Evolutionary conservation across 2,329 filamentous ascomycete species (phyloP), one percentile per base, ranked within the genome.

Genomic region (Bisporella sp.): DNA sequence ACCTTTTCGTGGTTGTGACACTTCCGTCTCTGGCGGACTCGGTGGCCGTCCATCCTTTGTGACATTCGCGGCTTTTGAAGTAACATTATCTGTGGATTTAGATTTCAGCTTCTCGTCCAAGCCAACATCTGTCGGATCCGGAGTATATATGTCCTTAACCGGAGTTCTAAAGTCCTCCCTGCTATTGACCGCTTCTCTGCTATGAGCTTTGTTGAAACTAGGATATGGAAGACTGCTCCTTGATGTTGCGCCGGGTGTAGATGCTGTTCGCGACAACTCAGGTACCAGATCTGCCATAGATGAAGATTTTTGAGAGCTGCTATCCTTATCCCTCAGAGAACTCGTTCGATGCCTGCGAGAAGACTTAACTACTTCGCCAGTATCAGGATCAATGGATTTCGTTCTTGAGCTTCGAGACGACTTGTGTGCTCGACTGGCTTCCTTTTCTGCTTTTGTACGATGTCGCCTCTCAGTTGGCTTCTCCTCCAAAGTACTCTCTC

Each of bases 181-280:
- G 63, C 81, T 84, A 57, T 81, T 76, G 48, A 96, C 80, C 42
- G 82, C 81, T 71, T 96, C 92, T 68, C 90, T 93, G 74, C 89
- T 95, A 68, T 95, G 89, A 9, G 87, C 87, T 70, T 95, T 96
- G 70, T 87, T 93, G 68, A 95, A 89, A 8, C 78, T 77, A 1
- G 90, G 89, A 65, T 96, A 95, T 5, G 88, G 85, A 41, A 87
- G 65, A 53, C 60, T 64, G 49, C 54, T 59, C 52, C 62, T 59
- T 11, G 63, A 65, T 4, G 56, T 58, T 13, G 62, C 51, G 30
- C 62, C 63, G 41, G 62, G 59, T 8, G 64, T 58, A 48, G 62
- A 64, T n/a, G 64, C 55, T 7, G 62, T 65, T 42, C 64, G 54
- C 46, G 63, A 51, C 39, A 77, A 64, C 60, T 75, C 73, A 28